Evolutionary conservation across 768 basidiomycete genomes (phyloP).

Genomic region (Phylloporus sp.): DNA sequence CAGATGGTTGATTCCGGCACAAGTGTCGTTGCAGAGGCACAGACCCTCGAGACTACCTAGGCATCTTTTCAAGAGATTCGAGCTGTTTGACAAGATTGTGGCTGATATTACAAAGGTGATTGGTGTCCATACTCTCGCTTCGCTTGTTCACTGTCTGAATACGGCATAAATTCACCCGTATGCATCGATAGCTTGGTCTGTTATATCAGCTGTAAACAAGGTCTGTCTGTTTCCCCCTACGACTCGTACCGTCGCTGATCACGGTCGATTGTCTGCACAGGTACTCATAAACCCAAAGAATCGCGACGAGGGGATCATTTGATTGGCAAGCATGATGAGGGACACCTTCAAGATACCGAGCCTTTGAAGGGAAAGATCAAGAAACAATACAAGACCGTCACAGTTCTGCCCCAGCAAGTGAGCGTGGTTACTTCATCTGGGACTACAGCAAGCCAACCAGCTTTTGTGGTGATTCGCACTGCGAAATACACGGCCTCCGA

Average conservation of each 20-base stretch:
- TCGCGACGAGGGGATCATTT: neutral
- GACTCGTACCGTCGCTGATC: neutral
- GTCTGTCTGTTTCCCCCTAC: neutral
- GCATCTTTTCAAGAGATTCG: neutral
- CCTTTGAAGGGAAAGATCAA: neutral
- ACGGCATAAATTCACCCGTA: constrained; percentile 5
- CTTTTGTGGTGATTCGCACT: no score
- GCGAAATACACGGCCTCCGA: no score
- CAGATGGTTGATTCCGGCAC: neutral
- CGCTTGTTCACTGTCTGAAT: neutral
- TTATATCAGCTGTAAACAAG: neutral
- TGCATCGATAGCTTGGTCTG: neutral
- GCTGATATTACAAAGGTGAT: neutral
- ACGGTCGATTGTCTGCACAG: neutral
- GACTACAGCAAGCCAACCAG: no score
- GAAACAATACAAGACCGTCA: neutral
- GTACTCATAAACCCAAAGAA: no score
- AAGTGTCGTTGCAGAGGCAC: neutral
- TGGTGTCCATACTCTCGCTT: neutral
- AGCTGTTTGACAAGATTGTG: no score
- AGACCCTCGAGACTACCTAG: neutral
- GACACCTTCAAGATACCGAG: neutral
- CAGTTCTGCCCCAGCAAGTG: neutral
- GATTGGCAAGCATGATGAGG: neutral
- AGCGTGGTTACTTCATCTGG: neutral